These are phyloP conservation scores for Cyphellophora attinorum DNA, from an alignment of 2,329 filamentous ascomycete species.

Conservation along the genomic window DNA sequence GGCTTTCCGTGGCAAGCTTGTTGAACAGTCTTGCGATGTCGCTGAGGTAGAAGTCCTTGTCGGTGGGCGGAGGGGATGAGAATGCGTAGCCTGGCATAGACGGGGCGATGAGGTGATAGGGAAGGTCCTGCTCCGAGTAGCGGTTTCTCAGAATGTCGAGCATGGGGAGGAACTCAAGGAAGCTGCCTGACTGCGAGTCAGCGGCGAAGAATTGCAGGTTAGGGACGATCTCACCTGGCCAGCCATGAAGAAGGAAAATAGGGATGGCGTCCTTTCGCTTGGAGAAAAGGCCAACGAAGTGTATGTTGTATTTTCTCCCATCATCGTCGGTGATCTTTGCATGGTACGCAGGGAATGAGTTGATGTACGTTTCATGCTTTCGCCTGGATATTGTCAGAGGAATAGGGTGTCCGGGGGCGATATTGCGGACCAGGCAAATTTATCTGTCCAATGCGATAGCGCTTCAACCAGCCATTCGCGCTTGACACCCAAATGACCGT, in stretches of 20 bases:
- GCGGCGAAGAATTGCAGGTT: too few species aligned
- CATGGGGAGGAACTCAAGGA: conserved; percentile 47
- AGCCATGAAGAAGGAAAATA: conserved; percentile 37
- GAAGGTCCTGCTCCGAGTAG: conserved; percentile 41
- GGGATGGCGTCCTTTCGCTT: conserved; percentile 40
- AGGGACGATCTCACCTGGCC: too few species aligned
- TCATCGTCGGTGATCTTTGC: conserved; percentile 29
- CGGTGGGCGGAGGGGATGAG: conserved; percentile 36
- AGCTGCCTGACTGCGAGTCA: too few species aligned
- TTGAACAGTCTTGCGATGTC: conserved; percentile 38
- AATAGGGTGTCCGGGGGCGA: too few species aligned
- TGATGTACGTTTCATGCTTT: conserved; percentile 30
- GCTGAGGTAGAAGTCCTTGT: conserved; percentile 31
- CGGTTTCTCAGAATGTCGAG: conserved; percentile 34
- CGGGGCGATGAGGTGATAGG: conserved; percentile 49
- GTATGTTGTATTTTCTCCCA: conserved; percentile 28
- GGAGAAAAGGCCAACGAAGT: conserved; percentile 47
- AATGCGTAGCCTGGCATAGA: conserved; percentile 46
- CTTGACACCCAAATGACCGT: conserved; percentile 3
- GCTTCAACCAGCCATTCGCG: conserved; percentile 8
- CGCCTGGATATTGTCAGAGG: too few species aligned
- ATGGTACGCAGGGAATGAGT: conserved; percentile 42
- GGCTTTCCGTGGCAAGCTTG: conserved; percentile 39
- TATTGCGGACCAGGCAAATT: conserved; percentile 11
- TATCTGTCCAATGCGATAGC: conserved; percentile 3